phyloP scores from a whole-genome alignment of 495 filamentous ascomycete genomes.

The Lepidopterella palustris region DNA sequence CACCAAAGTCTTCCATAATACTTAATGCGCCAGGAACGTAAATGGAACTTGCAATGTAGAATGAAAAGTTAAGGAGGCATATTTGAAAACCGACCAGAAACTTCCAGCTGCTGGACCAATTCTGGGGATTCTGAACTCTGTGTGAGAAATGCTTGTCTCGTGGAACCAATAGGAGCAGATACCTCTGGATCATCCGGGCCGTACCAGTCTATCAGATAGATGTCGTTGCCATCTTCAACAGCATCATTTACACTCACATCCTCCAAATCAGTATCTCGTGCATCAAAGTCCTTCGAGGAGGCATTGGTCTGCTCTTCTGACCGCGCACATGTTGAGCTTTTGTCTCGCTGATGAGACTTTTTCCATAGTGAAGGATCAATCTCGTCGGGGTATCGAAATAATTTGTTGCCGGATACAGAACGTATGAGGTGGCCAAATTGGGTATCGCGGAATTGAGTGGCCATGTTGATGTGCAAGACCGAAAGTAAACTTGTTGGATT shows the following conservation, averaged over 20 bases:
- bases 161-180: background rate
- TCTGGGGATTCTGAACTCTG: slow-evolving; percentile 10
- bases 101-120: slow-evolving; percentile 8
- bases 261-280: too few relatives aligned
- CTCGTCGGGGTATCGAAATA: slow-evolving; percentile 29
- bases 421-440: slow-evolving; percentile 31
- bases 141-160: background rate
- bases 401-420: slow-evolving; percentile 20
- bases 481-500: background rate
- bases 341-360: slow-evolving; percentile 27
- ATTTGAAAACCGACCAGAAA: slow-evolving; percentile 4
- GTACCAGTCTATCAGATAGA: slow-evolving; percentile 6
- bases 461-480: slow-evolving; percentile 1
- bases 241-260: background rate
- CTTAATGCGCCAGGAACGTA: slow-evolving; percentile 6
- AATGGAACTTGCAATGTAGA: slow-evolving; percentile 20
- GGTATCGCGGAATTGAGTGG: slow-evolving; percentile 25
- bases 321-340: too few relatives aligned
- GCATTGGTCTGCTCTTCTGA: background rate
- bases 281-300: background rate
- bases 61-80: slow-evolving; percentile 14
- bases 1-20: slow-evolving; percentile 14
- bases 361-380: slow-evolving; percentile 29
- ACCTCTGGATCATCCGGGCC: slow-evolving; percentile 9
- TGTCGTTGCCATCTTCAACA: background rate